Conservation (phyloP, 129 eudicot genomes). For the Heracleum sosnowskyi region DNA sequence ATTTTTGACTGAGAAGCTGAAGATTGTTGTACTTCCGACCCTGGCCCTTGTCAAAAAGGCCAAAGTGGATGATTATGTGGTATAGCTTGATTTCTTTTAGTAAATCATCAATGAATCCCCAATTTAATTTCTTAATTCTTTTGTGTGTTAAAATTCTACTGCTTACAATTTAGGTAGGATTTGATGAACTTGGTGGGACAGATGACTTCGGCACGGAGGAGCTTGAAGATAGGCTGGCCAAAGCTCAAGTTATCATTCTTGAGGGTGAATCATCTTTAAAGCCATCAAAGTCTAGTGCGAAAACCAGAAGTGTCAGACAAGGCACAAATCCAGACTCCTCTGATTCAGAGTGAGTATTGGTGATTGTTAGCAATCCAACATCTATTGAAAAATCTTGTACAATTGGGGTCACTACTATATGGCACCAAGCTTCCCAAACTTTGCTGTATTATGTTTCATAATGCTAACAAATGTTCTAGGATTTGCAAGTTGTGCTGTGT, state of each 20-base stretch:
- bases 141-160: not conserved
- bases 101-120: not conserved
- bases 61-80: slow-evolving; percentile 97
- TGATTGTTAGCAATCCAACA: not conserved
- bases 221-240: slow-evolving; percentile 83
- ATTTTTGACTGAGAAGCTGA: slow-evolving; percentile 82
- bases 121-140: not conserved
- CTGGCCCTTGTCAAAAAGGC: slow-evolving; percentile 89
- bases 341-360: slow-evolving; percentile 52
- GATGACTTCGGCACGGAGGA: slow-evolving; percentile 91
- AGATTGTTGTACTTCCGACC: slow-evolving; percentile 84
- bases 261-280: slow-evolving; percentile 87
- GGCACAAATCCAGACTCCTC: slow-evolving; percentile 50
- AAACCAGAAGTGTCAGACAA: slow-evolving; percentile 65
- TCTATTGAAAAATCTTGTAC: not conserved
- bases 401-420: not conserved
- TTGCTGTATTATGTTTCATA: not conserved
- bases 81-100: slow-evolving; percentile 13
- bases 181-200: slow-evolving; percentile 86
- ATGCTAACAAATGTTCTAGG: not conserved
- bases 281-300: slow-evolving; percentile 35
- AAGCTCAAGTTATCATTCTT: slow-evolving; percentile 55
- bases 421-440: not conserved
- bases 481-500: not conserved
- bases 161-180: slow-evolving; percentile 62